phyloP scores from a whole-genome alignment of 768 basidiomycete genomes.

The Mycena venus region DNA sequence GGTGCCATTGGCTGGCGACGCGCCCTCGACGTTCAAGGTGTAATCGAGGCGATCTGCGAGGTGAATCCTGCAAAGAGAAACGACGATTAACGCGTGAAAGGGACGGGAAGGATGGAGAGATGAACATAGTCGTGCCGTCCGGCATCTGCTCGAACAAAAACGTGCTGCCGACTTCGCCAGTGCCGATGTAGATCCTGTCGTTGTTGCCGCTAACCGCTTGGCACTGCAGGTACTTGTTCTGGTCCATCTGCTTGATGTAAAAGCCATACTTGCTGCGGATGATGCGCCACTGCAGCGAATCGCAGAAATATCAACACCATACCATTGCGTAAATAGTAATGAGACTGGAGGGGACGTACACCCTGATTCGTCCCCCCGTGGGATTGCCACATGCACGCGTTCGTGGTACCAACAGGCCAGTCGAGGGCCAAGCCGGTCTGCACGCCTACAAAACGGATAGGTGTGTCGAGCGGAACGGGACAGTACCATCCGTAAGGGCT shows the following conservation, averaged over 20 bases:
- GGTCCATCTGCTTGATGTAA: neutral
- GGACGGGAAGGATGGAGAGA: neutral
- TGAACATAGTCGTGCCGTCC: neutral
- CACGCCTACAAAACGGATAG: neutral
- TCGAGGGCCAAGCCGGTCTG: neutral
- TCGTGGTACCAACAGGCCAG: too few relatives aligned
- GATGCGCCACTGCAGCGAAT: constrained; percentile 3
- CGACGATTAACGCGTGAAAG: neutral
- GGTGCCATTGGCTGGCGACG: neutral
- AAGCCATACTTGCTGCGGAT: constrained; percentile 3
- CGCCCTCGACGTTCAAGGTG: neutral
- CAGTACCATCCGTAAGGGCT: neutral
- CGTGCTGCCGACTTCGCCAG: neutral
- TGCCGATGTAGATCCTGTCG: neutral
- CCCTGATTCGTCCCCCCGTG: neutral
- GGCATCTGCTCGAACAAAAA: neutral
- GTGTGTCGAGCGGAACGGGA: neutral
- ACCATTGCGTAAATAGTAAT: neutral
- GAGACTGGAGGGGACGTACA: neutral
- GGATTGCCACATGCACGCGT: neutral
- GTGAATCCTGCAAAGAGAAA: neutral
- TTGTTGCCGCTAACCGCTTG: neutral
- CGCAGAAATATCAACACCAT: neutral
- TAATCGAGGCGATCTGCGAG: neutral
- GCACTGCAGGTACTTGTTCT: neutral